Conservation (phyloP, 495 filamentous ascomycete species). For the Penicillium dipodomyicola region DNA sequence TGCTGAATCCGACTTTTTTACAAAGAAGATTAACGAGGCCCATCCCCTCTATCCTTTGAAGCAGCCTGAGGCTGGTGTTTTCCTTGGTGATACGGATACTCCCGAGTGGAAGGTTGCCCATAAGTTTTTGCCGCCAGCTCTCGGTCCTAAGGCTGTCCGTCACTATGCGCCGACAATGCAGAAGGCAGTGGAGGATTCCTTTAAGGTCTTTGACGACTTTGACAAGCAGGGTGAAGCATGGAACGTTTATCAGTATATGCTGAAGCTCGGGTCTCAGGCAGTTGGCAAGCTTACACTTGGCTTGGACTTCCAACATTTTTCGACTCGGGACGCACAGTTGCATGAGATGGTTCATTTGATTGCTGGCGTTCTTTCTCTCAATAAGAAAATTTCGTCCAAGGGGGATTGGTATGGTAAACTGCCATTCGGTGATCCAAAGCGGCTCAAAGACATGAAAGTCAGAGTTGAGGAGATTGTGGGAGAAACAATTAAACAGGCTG, state of each 20-base stretch:
- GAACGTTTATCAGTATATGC: conserved; percentile 58
- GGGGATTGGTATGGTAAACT: conserved; percentile 50
- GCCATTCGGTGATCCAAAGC: conserved; percentile 50
- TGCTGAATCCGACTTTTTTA: conserved; percentile 48
- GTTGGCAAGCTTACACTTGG: conserved; percentile 50
- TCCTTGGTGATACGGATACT: conserved; percentile 50
- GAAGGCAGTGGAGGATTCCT: conserved; percentile 37
- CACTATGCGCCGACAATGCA: conserved; percentile 57
- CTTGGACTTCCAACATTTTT: conserved; percentile 52
- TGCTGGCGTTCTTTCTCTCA: conserved; percentile 41
- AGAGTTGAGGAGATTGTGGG: conserved; percentile 30
- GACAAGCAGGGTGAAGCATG: conserved; percentile 45
- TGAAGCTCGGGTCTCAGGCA: conserved; percentile 52
- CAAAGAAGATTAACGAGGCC: conserved; percentile 48
- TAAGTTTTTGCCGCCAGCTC: conserved; percentile 54
- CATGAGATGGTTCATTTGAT: conserved; percentile 40
- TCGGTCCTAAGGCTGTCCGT: conserved; percentile 52
- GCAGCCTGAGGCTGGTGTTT: conserved; percentile 43
- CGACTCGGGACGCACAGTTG: conserved; percentile 31
- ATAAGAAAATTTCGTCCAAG: conserved; percentile 46
- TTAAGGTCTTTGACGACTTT: conserved; percentile 52
- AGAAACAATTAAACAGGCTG: conserved; percentile 33
- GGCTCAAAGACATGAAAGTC: conserved; percentile 21
- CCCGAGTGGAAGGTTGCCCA: conserved; percentile 45
- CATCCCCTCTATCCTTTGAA: conserved; percentile 50